phyloP scores from a whole-genome alignment of 257 asterid species.

The Linaria vulgaris region DNA sequence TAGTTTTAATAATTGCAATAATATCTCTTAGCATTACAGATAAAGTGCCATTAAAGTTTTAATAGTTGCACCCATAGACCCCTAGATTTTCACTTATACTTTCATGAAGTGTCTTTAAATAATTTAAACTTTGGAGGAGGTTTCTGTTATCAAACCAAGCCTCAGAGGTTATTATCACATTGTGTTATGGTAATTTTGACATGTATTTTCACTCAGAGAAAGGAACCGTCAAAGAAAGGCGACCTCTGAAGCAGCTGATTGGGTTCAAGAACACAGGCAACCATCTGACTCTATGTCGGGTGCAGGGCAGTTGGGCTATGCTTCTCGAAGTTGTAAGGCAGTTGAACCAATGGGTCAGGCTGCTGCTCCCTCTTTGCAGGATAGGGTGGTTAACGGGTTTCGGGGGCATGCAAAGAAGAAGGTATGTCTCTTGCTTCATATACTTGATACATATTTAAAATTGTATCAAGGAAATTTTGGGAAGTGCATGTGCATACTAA shows the following conservation, averaged over 20 bases:
- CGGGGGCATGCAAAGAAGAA: conserved; percentile 38
- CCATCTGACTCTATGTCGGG: conserved; percentile 44
- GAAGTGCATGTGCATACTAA: background rate
- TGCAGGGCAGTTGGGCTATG: conserved; percentile 33
- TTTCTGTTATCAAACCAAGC: too few species aligned
- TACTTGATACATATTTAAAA: conserved; percentile 4
- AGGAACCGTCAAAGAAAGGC: conserved; percentile 49
- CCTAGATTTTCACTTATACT: too few species aligned
- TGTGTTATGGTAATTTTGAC: conserved; percentile 20
- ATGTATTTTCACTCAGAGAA: conserved; percentile 42
- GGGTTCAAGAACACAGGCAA: conserved; percentile 46
- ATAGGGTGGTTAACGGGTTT: conserved; percentile 36
- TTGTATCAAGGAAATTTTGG: background rate
- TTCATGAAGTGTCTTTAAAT: too few species aligned
- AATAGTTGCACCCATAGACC: background rate
- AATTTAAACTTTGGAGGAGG: too few species aligned
- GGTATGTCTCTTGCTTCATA: conserved; percentile 35
- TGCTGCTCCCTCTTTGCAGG: conserved; percentile 32
- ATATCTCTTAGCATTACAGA: too few species aligned
- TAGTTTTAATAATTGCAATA: too few species aligned
- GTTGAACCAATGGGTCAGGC: conserved; percentile 40
- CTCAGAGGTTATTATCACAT: background rate
- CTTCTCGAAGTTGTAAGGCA: conserved; percentile 32
- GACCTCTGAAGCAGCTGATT: conserved; percentile 39
- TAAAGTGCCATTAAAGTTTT: background rate